phyloP scores from a whole-genome alignment of 768 basidiomycete genomes.

The Krasilnikovozyma curviuscula region DNA sequence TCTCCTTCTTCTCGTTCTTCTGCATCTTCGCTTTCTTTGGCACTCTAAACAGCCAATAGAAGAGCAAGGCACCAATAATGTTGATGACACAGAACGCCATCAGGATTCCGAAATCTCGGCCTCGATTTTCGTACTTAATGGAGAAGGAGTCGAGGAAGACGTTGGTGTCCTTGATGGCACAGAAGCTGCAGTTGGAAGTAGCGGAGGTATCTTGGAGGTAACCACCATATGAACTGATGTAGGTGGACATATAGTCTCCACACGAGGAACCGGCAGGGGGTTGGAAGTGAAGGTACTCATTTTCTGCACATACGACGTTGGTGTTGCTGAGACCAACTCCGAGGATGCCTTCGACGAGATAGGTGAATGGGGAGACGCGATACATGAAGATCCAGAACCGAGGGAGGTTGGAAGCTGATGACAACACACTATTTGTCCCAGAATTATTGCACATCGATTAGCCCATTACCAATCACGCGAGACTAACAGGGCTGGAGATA shows the following conservation, averaged over 20 bases:
- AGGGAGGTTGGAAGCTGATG: conserved; percentile 16
- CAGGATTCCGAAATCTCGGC: not conserved
- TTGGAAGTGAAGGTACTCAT: not conserved
- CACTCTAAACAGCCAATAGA: conserved; percentile 18
- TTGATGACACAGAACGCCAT: conserved; percentile 9
- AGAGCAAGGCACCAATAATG: conserved; percentile 7
- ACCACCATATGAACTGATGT: no score
- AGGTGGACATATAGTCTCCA: no score
- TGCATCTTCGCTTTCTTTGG: conserved; percentile 13
- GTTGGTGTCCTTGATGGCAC: not conserved
- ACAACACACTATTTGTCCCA: conserved; percentile 19
- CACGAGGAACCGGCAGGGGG: not conserved
- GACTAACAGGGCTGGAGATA: not conserved
- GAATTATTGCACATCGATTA: not conserved
- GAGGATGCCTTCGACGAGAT: conserved; percentile 19
- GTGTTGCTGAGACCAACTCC: not conserved
- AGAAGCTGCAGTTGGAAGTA: not conserved
- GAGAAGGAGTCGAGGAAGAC: not conserved
- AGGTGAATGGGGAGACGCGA: conserved; percentile 28
- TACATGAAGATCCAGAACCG: conserved; percentile 26
- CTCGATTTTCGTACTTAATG: not conserved
- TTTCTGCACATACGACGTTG: no score
- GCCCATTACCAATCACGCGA: not conserved
- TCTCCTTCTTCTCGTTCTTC: not conserved
- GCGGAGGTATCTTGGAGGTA: no score